phyloP scores from a whole-genome alignment of 2,329 filamentous ascomycete genomes.

The Xylaria sp. region DNA sequence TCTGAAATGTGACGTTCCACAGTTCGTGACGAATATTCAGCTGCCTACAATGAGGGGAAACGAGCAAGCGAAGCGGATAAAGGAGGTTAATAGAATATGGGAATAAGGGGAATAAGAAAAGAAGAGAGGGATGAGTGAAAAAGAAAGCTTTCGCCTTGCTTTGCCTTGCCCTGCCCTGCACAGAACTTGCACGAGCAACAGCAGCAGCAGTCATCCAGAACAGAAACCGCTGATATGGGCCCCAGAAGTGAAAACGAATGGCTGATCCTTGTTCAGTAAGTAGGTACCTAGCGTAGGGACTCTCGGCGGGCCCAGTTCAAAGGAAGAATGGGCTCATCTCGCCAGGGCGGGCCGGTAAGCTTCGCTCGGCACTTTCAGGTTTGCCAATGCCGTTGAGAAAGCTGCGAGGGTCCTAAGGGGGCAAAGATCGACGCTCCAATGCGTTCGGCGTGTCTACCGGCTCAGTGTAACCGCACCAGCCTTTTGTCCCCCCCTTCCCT shows the following conservation, averaged over 20 bases:
- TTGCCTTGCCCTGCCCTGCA: conserved; percentile 19
- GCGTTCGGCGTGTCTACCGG: conserved; percentile 30
- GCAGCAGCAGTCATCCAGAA: background rate
- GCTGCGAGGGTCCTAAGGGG: conserved; percentile 23
- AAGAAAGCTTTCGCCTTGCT: conserved; percentile 19
- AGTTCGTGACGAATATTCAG: conserved; percentile 6
- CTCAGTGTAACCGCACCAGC: conserved; percentile 30
- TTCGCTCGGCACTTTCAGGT: conserved; percentile 32
- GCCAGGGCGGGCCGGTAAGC: conserved; percentile 30
- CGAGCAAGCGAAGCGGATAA: background rate
- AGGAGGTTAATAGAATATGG: background rate
- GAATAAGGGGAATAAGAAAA: background rate
- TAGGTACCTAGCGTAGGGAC: background rate
- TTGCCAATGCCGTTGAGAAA: conserved; percentile 30
- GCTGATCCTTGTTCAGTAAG: conserved; percentile 17
- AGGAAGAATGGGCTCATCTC: conserved; percentile 29
- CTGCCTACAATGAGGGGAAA: conserved; percentile 18
- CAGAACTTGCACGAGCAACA: conserved; percentile 15
- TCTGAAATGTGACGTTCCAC: background rate
- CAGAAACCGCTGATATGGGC: background rate
- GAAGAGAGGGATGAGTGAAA: background rate
- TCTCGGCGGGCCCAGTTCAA: conserved; percentile 17
- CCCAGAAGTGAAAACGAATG: conserved; percentile 8
- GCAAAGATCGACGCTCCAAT: conserved; percentile 24
- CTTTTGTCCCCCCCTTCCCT: background rate